Evolutionary conservation across 345 rosid species (phyloP), one percentile per base, ranked within the genome.

Genomic region (Eucalyptus viminalis): DNA sequence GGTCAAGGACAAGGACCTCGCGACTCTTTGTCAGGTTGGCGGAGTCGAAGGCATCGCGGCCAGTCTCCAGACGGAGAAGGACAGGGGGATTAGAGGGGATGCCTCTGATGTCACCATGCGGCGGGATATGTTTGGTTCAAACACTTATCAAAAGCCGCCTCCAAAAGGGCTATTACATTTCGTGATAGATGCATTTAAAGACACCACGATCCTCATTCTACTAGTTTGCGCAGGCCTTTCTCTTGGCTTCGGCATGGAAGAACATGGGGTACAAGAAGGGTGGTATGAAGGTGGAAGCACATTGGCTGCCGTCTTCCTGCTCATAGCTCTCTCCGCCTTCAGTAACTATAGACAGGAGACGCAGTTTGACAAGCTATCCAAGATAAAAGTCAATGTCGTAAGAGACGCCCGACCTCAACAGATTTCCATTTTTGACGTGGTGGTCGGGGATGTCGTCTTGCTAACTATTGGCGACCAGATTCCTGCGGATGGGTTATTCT

Each of bases 201-300:
- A 94, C 90, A 37, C 90, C 4, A 95, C 96, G 9, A 94, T 94
- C 34, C 88, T 94, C 24, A 5, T 1, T 4, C 4, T 5, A 54
- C 87, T 95, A 54, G 95, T 89, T 14, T 94, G 95, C 58, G 96
- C 97, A 5, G 92, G 93, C 24, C 92, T 95, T 54, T 94, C 97
- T 50, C 93, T 96, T 27, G 96, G 92, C 6, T 95, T 94, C 13
- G 97, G 95, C 21, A 95, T 95, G 87, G 92, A 94, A 87, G 93
- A 93, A 65, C 86, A 96, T 16, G 98, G 97, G 27, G 10, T 89
- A 5, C 90, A 92, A 87, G 96, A 94, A 67, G 96, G 97, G 5
- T 96, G 98, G 97, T 94, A 95, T 15, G 97, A 95, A 44, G 97
- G 97, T 13, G 97, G 95, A 58, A 94, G 96, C 93, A 94, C 94